Conservation (phyloP, 2,329 filamentous ascomycete genomes). For the Ophiostoma ips region DNA sequence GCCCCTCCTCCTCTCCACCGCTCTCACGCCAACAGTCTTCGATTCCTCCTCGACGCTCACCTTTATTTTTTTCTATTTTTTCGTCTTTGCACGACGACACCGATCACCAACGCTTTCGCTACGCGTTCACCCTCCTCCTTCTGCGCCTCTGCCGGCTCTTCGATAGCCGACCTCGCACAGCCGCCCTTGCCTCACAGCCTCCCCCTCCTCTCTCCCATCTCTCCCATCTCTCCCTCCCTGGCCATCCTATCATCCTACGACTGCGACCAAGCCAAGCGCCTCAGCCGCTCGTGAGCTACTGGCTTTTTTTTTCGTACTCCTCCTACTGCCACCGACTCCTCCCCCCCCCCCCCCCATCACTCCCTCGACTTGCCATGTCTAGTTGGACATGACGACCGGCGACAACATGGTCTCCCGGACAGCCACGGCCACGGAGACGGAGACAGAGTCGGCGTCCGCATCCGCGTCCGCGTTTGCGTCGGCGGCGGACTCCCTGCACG, state of each 20-base stretch:
- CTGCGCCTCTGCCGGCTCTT: neutral
- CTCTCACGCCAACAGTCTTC: neutral
- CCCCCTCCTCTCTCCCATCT: no score
- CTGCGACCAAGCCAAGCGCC: no score
- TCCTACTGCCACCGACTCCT: neutral
- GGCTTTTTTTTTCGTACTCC: neutral
- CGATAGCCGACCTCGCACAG: neutral
- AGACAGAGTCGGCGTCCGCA: neutral
- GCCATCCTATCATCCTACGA: no score
- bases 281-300: no score
- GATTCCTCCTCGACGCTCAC: neutral
- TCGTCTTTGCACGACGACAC: no score
- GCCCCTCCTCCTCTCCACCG: neutral
- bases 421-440: neutral
- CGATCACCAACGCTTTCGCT: no score
- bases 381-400: slow-evolving; percentile 10
- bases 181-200: no score
- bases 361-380: slow-evolving; percentile 4
- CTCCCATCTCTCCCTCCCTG: no score
- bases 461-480: neutral
- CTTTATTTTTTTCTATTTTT: no score
- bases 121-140: no score
- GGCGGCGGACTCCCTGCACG: neutral
- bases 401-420: slow-evolving; percentile 8
- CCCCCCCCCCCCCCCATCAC: neutral